Evolutionary conservation across 805 yeast species (phyloP).

Genomic region (Saccharomycopsis oosterbeekiorum): DNA sequence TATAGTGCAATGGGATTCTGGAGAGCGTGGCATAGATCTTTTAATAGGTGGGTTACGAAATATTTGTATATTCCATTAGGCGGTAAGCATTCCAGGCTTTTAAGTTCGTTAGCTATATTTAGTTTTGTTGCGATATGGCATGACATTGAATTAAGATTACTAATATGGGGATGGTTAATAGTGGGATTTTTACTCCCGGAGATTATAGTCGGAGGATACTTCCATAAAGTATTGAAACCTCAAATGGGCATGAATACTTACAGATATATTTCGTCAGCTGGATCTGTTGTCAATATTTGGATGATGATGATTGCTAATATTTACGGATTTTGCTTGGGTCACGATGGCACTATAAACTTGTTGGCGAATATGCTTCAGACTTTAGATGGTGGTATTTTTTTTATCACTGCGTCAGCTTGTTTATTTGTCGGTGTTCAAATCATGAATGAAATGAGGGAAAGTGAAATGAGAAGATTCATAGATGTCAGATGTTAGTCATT

Average conservation of each 20-base stretch:
- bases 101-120: conserved; percentile 77
- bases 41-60: conserved; percentile 79
- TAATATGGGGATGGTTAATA: conserved; percentile 94
- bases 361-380: conserved; percentile 67
- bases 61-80: conserved; percentile 91
- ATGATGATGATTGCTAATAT: conserved; percentile 96
- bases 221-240: conserved; percentile 18
- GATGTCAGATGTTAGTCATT: conserved; percentile 56
- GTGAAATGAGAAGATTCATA: conserved; percentile 76
- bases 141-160: conserved; percentile 77
- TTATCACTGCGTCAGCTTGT: conserved; percentile 48
- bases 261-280: conserved; percentile 73
- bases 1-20: conserved; percentile 91
- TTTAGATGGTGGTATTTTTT: conserved; percentile 51
- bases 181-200: conserved; percentile 87
- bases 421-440: conserved; percentile 81
- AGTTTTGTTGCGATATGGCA: conserved; percentile 98
- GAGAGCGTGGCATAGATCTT: conserved; percentile 98
- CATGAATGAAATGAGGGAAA: conserved; percentile 88
- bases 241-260: conserved; percentile 34
- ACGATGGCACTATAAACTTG: conserved; percentile 67
- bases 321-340: conserved; percentile 89
- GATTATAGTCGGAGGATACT: conserved; percentile 43
- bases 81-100: conserved; percentile 59
- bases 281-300: conserved; percentile 88